Base-by-base conservation (phyloP, 2,329 filamentous ascomycete genomes). In the Epichloe festucae region DNA sequence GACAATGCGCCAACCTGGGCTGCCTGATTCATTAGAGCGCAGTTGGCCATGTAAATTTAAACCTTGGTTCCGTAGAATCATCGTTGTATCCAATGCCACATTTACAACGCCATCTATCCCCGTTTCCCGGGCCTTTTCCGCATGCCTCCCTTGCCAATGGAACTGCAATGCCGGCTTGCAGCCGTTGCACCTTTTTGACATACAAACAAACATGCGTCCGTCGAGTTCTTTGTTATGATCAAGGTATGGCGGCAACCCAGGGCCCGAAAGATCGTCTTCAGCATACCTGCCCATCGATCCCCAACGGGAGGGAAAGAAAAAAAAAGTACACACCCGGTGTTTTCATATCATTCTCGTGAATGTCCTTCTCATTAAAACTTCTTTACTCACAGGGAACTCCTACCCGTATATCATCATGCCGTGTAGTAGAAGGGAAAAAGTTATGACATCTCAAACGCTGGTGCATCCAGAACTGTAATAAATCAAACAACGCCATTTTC, bases 291-390 rank as follows among this genome's bases (percentile, higher is more conserved):
- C 10, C 8, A 31, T 31, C 8, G 27, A 31, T 31, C 27, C 3
- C 27, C 27, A 31, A 31, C 27, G 8, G 4, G 27, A 31, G 8
- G 0, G 1, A 17, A 17, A 10, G 0, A 4, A 31, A 11, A 10
- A 11, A 11, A 46, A 36, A 31, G 8, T 35, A 46, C 38, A 51
- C 41, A 43, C 3, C 45, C 45, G 14, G 34, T 35, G 23, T 5
- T 39, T 48, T 48, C 36, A 21, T 34, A 23, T 44, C 45, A 17
- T 15, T 44, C 50, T 54, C 47, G 50, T 47, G 35, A 50, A 52
- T 15, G 6, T 38, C 40, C 41, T 52, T 49, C 43, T 50, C 46
- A 54, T 54, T 50, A 46, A 50, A 27, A 52, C 17, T 44, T 50
- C 23, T 46, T 46, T 50, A 51, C 50, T 31, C 19, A 41, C 42